phyloP scores from a whole-genome alignment of 352 stramenopile species.

The Aphanomyces stellatus region DNA sequence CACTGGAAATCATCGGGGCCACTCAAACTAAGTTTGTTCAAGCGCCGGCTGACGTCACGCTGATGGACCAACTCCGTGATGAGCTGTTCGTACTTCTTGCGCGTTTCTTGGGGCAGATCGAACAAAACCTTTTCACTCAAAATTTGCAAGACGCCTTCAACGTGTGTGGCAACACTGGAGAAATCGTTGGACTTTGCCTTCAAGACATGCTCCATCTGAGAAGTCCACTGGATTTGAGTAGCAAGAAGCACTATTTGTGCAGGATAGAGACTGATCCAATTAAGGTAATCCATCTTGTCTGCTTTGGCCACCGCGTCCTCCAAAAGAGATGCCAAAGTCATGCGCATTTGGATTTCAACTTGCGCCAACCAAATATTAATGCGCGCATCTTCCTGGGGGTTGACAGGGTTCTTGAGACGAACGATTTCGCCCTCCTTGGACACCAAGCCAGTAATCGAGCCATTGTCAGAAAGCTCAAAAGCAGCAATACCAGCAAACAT shows the following conservation, averaged over 20 bases:
- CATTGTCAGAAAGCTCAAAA: constrained; percentile 70
- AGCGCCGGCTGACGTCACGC: constrained; percentile 93
- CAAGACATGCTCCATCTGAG: constrained; percentile 88
- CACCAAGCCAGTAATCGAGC: constrained; percentile 89
- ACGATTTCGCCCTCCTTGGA: constrained; percentile 99
- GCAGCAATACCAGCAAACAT: constrained; percentile 98
- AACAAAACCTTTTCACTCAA: constrained; percentile 95
- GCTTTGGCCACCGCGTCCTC: constrained; percentile 87
- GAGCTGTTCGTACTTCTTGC: constrained; percentile 99
- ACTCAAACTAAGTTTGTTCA: constrained; percentile 79
- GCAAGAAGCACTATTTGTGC: constrained; percentile 99
- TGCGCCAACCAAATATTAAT: constrained; percentile 95
- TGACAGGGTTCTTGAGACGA: constrained; percentile 87
- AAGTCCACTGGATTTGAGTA: constrained; percentile 96
- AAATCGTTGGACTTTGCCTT: constrained; percentile 46
- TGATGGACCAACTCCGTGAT: constrained; percentile 99
- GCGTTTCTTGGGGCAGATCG: constrained; percentile 90
- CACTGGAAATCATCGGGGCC: constrained; percentile 95
- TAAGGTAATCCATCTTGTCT: constrained; percentile 84
- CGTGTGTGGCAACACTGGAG: constrained; percentile 39
- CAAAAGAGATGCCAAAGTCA: constrained; percentile 93
- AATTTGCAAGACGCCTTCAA: constrained; percentile 87
- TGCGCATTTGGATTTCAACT: constrained; percentile 96
- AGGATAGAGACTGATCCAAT: constrained; percentile 97
- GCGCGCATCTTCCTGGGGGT: constrained; percentile 81